Percentiles rank a stretch among this genome's conserved stretches.
These are phyloP conservation scores for Nicotiana rustica DNA, from an alignment of 305 asterid genomes.

Conservation along the genomic window DNA sequence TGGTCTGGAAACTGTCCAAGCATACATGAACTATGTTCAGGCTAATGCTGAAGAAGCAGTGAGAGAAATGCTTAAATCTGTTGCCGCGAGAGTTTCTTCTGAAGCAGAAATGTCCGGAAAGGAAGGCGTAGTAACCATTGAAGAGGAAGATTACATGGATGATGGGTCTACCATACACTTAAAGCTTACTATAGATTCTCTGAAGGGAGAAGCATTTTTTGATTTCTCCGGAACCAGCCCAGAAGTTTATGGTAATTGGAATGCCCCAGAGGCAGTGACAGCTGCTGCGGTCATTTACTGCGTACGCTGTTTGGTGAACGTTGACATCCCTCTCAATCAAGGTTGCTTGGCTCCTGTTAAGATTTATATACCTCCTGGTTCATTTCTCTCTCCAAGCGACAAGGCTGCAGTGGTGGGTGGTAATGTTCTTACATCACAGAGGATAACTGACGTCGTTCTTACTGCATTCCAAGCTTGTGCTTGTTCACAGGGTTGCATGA, in stretches of 20 bases:
- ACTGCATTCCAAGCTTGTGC: constrained; percentile 95
- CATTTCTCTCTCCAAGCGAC: constrained; percentile 91
- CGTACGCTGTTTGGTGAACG: constrained; percentile 82
- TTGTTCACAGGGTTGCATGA: constrained; percentile 99
- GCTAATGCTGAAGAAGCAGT: constrained; percentile 93
- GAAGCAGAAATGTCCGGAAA: constrained; percentile 41
- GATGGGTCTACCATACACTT: constrained; percentile 84
- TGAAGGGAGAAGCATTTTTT: constrained; percentile 85
- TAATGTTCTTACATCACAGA: constrained; percentile 91
- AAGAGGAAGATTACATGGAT: constrained; percentile 97
- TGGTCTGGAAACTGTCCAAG: constrained; percentile 81
- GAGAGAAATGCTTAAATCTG: constrained; percentile 92
- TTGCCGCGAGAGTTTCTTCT: constrained; percentile 60
- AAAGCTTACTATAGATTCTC: constrained; percentile 74
- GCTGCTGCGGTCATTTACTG: constrained; percentile 96
- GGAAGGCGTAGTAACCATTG: constrained; percentile 58
- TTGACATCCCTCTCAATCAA: constrained; percentile 93
- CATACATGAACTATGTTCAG: constrained; percentile 93
- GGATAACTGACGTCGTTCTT: constrained; percentile 87
- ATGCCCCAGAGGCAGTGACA: constrained; percentile 95
- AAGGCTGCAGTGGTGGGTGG: constrained; percentile 97
- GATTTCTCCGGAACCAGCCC: constrained; percentile 95
- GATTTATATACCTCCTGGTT: constrained; percentile 78
- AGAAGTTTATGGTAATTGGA: constrained; percentile 97
- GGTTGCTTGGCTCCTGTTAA: constrained; percentile 95